These are phyloP conservation scores for Limnanthes douglasii DNA, from an alignment of 345 rosid genomes.

Conservation along the genomic window DNA sequence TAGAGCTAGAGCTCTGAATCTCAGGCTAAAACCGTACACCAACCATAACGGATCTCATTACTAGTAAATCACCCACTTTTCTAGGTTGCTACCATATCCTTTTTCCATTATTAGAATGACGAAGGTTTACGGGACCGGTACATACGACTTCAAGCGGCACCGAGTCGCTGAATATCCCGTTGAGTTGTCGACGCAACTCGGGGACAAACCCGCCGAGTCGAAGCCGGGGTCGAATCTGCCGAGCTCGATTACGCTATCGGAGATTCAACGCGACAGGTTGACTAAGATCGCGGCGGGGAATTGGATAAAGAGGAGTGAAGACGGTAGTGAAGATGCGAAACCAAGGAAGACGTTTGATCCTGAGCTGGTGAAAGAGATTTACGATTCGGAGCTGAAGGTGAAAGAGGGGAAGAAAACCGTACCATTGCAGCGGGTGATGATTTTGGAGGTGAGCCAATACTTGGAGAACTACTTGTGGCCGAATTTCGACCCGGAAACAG, in stretches of 20 bases:
- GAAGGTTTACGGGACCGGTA: constrained; percentile 85
- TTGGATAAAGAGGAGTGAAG: constrained; percentile 69
- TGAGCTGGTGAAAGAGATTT: constrained; percentile 70
- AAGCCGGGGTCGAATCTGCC: constrained; percentile 50
- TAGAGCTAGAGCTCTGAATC: too few species aligned
- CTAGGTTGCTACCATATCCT: too few species aligned
- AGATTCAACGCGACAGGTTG: constrained; percentile 79
- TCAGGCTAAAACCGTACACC: too few species aligned
- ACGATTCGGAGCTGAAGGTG: constrained; percentile 61
- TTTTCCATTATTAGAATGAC: too few species aligned
- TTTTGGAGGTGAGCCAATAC: constrained; percentile 91
- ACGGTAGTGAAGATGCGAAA: constrained; percentile 18
- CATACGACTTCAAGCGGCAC: constrained; percentile 97
- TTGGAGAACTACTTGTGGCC: constrained; percentile 96
- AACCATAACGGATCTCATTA: too few species aligned
- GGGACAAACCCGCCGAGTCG: constrained; percentile 41
- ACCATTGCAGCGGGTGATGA: constrained; percentile 87
- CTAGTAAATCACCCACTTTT: too few species aligned
- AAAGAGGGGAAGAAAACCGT: constrained; percentile 69
- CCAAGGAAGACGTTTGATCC: constrained; percentile 47
- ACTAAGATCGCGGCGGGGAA: constrained; percentile 71
- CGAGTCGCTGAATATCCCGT: constrained; percentile 93
- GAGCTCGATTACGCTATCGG: constrained; percentile 71
- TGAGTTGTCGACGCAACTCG: constrained; percentile 30
- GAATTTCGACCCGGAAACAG: constrained; percentile 61